Evolutionary conservation across 1,139 yeast genomes (phyloP).

Genomic region (Candida dubliniensis): DNA sequence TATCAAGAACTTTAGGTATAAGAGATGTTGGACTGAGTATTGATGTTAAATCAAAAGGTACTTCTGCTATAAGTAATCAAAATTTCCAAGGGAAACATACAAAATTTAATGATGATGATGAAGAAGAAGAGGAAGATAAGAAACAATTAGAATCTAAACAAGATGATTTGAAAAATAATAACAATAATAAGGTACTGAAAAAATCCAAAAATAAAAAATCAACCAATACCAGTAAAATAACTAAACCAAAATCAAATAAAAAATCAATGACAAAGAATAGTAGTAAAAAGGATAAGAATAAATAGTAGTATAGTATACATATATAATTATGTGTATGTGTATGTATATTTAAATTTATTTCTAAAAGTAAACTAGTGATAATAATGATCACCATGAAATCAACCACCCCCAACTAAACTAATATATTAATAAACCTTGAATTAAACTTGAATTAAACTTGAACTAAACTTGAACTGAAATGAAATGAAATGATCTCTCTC

Average conservation of each 20-base stretch:
- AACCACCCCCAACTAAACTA: background rate
- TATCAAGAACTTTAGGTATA: conserved; percentile 47
- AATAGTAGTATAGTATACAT: background rate
- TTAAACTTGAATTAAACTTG: too few species aligned
- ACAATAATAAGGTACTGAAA: background rate
- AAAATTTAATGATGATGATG: conserved; percentile 36
- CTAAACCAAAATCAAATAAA: background rate
- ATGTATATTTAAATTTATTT: background rate
- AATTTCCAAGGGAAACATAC: conserved; percentile 64
- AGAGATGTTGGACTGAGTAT: conserved; percentile 15
- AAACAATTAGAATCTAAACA: conserved; percentile 1
- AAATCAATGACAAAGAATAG: conserved; percentile 2
- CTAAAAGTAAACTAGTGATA: conserved; percentile 4
- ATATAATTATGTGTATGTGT: background rate
- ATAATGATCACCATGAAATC: background rate
- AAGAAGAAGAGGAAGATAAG: background rate
- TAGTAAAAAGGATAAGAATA: background rate
- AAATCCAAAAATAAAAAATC: background rate
- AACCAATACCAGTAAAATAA: background rate
- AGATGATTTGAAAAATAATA: background rate
- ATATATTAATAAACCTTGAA: too few species aligned
- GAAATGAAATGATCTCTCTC: background rate
- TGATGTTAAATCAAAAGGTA: background rate
- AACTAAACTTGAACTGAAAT: background rate
- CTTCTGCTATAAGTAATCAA: conserved; percentile 59